Evolutionary conservation across 306 rosid genomes (phyloP), one percentile per base, ranked within the genome.

Genomic region (Quercus berberidifolia): DNA sequence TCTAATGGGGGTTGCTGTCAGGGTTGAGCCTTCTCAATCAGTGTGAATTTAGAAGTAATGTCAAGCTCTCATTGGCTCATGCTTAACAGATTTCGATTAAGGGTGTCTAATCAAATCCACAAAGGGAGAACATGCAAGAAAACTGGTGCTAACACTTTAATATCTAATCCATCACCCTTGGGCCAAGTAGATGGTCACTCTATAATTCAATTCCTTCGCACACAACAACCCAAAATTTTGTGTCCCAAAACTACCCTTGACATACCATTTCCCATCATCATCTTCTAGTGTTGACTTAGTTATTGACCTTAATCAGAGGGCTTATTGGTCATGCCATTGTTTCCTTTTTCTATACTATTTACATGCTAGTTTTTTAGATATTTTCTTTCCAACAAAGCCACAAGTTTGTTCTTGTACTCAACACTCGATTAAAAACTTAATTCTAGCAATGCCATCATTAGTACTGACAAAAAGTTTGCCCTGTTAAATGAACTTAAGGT

Each of bases 61-160:
- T 73, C 57, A 19, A 55, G 28, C 18, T 82, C 79, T 25, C 43
- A 28, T 26, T 77, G 69, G 82, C 56, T 55, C 72, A 76, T 79
- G 63, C 69, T 74, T 70, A 75, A 87, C 76, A 41, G 56, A 87
- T 70, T 87, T 80, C 82, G 78, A 86, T 86, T 85, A 78, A 38
- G 80, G 56, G 73, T 76, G 91, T 83, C 91, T 83, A 89, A 87
- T 89, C 89, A 79, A 64, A 62, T 46, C 68, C 80, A 82, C 55
- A 79, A 81, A 79, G 69, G 63, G 35, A 74, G 13, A 76, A 74
- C 59, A 73, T 74, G 55, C 28, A 8, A 51, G 33, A 79, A 38
- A 30, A 65, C 71, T 52, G 70, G 78, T 59, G 77, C 83, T 76
- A 72, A 86, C 65, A 78, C 38, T 67, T 70, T 80, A 73, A 76